These are phyloP conservation scores for Rozella allomycis DNA, from an alignment of 371 early-diverging fungal species.

Conservation along the genomic window DNA sequence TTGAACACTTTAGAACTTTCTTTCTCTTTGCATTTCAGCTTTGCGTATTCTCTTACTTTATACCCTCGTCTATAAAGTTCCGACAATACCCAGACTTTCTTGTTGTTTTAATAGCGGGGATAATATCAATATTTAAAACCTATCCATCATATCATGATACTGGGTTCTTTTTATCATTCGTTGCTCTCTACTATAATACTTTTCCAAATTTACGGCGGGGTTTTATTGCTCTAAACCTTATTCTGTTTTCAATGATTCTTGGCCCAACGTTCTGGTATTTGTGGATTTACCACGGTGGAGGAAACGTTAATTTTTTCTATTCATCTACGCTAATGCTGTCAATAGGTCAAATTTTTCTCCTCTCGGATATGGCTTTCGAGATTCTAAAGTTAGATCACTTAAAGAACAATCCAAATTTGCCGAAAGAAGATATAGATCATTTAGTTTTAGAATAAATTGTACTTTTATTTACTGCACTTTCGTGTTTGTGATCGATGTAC, in stretches of 20 bases:
- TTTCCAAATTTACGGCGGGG: slow-evolving; percentile 51
- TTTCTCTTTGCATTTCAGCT: slow-evolving; percentile 79
- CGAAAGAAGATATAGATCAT: too few relatives aligned
- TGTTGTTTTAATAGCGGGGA: slow-evolving; percentile 34
- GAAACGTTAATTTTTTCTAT: slow-evolving; percentile 92
- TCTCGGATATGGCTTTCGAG: too few relatives aligned
- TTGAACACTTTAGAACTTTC: slow-evolving; percentile 83
- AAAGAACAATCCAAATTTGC: too few relatives aligned
- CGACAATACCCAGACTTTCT: slow-evolving; percentile 60
- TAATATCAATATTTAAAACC: slow-evolving; percentile 64
- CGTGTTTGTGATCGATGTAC: too few relatives aligned
- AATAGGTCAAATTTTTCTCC: not conserved
- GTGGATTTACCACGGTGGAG: slow-evolving; percentile 81
- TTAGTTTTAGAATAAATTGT: too few relatives aligned
- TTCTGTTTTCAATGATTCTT: slow-evolving; percentile 41
- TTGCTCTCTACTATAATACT: slow-evolving; percentile 53
- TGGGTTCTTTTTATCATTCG: slow-evolving; percentile 47
- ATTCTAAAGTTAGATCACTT: too few relatives aligned
- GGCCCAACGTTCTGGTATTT: slow-evolving; percentile 76
- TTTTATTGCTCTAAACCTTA: too few relatives aligned
- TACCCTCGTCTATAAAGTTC: slow-evolving; percentile 51
- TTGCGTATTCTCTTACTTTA: slow-evolving; percentile 51
- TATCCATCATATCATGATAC: slow-evolving; percentile 75
- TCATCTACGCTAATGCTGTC: slow-evolving; percentile 61
- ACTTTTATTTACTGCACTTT: too few relatives aligned